These are phyloP conservation scores for Yarrowia galli DNA, from an alignment of 1,139 yeast genomes.

Conservation along the genomic window DNA sequence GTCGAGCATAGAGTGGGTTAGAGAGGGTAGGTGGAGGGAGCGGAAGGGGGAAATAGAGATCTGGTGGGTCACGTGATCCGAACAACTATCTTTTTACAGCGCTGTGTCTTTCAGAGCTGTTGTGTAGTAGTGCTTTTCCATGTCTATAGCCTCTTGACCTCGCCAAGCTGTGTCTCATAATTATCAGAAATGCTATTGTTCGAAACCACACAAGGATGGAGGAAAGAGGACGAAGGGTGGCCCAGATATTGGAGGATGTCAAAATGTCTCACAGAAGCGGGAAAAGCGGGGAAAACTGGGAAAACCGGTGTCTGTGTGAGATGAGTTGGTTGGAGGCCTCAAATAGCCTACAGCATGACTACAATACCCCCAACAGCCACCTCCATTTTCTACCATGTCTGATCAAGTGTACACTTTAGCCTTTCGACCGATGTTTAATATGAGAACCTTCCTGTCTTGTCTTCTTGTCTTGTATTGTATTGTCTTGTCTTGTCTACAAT, in stretches of 20 bases:
- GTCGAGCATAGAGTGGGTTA: not conserved
- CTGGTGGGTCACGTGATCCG: not conserved
- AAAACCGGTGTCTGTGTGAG: no score
- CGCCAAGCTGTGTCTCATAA: conserved; percentile 29
- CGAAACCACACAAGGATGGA: not conserved
- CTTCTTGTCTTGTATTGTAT: no score
- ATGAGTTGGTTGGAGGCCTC: no score
- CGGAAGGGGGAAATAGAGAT: no score
- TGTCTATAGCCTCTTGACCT: no score
- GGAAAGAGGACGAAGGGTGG: not conserved
- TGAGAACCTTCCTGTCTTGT: conserved; percentile 1
- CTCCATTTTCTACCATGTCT: not conserved
- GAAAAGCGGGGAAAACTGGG: no score
- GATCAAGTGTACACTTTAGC: not conserved
- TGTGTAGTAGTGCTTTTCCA: no score
- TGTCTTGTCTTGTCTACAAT: no score
- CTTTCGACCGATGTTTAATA: conserved; percentile 5
- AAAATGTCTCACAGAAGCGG: conserved; percentile 2
- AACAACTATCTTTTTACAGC: not conserved
- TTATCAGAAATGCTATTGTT: conserved; percentile 7
- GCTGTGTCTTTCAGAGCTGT: not conserved
- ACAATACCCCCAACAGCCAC: not conserved
- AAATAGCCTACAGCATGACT: no score
- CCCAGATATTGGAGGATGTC: not conserved
- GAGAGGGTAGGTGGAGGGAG: not conserved